Evolutionary conservation across 805 yeast genomes (phyloP), one percentile per base, ranked within the genome.

Genomic region (Komagataella populi): DNA sequence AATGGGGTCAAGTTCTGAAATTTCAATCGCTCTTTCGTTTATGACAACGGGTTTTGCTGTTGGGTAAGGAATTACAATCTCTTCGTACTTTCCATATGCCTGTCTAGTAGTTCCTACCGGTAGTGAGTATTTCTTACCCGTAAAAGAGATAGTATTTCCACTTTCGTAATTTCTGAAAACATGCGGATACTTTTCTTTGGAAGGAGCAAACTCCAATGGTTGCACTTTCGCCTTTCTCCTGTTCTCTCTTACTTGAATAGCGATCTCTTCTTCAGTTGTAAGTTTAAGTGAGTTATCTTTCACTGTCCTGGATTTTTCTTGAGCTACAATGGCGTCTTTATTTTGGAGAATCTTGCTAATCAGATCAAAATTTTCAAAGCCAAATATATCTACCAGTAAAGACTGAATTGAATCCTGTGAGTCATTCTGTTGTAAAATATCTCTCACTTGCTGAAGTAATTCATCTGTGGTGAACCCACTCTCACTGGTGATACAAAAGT

Each of bases 281-380:
- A 78, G 66, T 52, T 57, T 51, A 6, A 2, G 24, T 18, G 46
- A 55, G 17, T 48, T 23, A 17, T 39, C 23, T 23, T 8, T 16
- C 36, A 14, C 44, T 46, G 23, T 43, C 50, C 44, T 45, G 49
- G 51, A 30, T 48, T 23, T 45, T 45, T 22, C 30, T 53, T 46
- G 44, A 6, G 54, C 58, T 4, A 68, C n/a, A 3, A 69, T 55
- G 14, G 58, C 60, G 0, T 59, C 59, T 57, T 72, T 76, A 49
- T 77, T 66, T 50, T 74, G 75, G 3, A 87, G 63, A 10, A 88
- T 66, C 47, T 72, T 75, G 1, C 88, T 74, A 7, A 90, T 85
- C 49, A 90, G 65, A 51, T 88, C 96, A 54, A 93, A 75, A 60
- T 87, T 85, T 23, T 88, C 96, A 57, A 81, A 84, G 0, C 99